Base-by-base conservation (phyloP, 805 yeast genomes). In the Candida chilensis region DNA sequence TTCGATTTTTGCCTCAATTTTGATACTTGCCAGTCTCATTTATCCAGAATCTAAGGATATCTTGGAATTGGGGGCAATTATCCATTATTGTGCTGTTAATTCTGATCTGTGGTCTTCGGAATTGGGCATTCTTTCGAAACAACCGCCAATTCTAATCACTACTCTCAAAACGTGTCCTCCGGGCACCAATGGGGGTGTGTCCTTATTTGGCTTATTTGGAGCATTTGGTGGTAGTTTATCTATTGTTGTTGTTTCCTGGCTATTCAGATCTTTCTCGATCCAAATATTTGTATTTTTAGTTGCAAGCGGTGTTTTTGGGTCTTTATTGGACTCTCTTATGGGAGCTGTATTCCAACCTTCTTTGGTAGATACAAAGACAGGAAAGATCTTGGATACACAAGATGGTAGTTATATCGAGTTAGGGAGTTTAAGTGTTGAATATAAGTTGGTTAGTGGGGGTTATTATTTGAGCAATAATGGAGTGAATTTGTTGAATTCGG, bases 71-170 rank as follows among this genome's bases (percentile, higher is more conserved):
- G 57, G 53, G 3, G 32, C 47, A 5, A 40, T 44, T 19, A 42
- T 46, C 5, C 68, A 64, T 22, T 65, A 65, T 33, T 56, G 58
- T 5, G 66, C 66, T 2, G 70, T 60, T 13, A 58, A 56, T 5
- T 59, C 70, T 4, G 71, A 64, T 34, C 62, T 71, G 1, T 64
- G 65, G 64, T 64, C 71, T 4, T 60, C 67, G 2, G 71, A 64
- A 32, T 41, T 64, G 13, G 71, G 71, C 2, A 62, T 65, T 7
- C 39, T 64, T 13, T 58, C 70, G 1, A 43, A 37, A 17, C 29
- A 50, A 12, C 32, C 39, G 3, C 69, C 71, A 3, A 37, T 58
- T 15, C 44, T 64, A 19, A 60, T 64, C 32, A 61, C 67, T 5
- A 55, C 62, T 5, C 44, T 64, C 20, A 37, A 47, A 24, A 45